These are phyloP conservation scores for Dissophora ornata DNA, from an alignment of 192 early-diverging fungal genomes.

Conservation along the genomic window DNA sequence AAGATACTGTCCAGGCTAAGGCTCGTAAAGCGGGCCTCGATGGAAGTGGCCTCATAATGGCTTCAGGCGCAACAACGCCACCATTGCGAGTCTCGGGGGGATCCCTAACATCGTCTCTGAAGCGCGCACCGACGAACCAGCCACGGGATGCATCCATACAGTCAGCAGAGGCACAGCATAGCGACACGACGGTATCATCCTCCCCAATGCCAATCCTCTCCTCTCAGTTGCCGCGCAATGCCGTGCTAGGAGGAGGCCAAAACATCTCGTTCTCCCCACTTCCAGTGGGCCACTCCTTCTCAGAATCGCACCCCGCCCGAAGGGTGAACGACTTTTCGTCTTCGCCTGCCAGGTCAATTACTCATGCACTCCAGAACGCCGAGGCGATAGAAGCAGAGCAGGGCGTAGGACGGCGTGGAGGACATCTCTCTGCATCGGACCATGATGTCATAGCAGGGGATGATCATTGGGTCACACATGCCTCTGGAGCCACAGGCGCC, in stretches of 20 bases:
- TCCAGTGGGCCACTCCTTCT: background rate
- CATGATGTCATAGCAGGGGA: background rate
- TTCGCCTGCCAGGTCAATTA: conserved; percentile 28
- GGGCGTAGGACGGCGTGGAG: background rate
- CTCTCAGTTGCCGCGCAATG: conserved; percentile 9
- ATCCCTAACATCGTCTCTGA: too few species aligned
- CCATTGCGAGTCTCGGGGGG: too few species aligned
- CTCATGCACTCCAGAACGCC: conserved; percentile 17
- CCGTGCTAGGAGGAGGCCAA: background rate
- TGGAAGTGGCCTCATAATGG: too few species aligned
- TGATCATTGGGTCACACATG: background rate
- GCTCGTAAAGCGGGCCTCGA: too few species aligned
- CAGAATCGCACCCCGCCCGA: conserved; percentile 15
- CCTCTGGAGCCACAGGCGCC: conserved; percentile 6
- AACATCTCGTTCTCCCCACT: conserved; percentile 24
- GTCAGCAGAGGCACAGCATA: too few species aligned
- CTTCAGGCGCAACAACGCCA: background rate
- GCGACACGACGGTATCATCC: too few species aligned
- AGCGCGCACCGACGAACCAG: background rate
- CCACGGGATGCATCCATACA: background rate
- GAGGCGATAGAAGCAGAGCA: background rate
- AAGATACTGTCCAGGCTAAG: too few species aligned
- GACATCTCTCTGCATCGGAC: background rate
- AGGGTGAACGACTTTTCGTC: conserved; percentile 14
- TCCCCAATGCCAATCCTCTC: conserved; percentile 13